Conservation (phyloP, 2,329 filamentous ascomycete genomes). For the Bipolaris bicolor region DNA sequence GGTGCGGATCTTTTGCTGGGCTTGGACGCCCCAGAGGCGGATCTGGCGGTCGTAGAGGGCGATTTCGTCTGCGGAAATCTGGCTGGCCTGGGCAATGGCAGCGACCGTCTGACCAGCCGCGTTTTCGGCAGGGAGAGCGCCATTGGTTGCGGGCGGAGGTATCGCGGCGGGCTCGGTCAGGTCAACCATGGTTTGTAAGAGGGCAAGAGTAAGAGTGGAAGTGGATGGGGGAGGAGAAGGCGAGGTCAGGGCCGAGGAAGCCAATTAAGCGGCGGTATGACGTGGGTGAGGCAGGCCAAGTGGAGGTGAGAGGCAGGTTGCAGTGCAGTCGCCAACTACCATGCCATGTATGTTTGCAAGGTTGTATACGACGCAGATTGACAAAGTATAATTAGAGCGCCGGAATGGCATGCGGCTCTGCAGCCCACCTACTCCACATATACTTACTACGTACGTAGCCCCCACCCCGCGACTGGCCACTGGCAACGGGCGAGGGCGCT, state of each 20-base stretch:
- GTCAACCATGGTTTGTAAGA: constrained; percentile 29
- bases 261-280: neutral
- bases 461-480: constrained; percentile 2
- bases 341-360: neutral
- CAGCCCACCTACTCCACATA: neutral
- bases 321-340: no score
- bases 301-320: neutral
- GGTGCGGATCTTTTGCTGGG: constrained; percentile 86
- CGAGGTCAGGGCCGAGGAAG: neutral
- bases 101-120: constrained; percentile 47
- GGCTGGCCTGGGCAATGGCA: constrained; percentile 48
- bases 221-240: no score
- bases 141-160: constrained; percentile 28
- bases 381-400: neutral
- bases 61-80: constrained; percentile 77
- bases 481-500: neutral
- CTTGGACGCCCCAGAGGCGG: constrained; percentile 93
- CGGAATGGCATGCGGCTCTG: constrained; percentile 4
- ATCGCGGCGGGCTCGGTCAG: constrained; percentile 9
- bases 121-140: constrained; percentile 39
- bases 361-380: neutral
- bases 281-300: neutral
- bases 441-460: neutral
- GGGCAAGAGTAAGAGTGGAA: neutral
- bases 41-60: constrained; percentile 98